A percentile compares a stretch with the other conserved stretches of the same genome.
Conservation (phyloP, 140 eudicot species). For the Stevia rebaudiana region DNA sequence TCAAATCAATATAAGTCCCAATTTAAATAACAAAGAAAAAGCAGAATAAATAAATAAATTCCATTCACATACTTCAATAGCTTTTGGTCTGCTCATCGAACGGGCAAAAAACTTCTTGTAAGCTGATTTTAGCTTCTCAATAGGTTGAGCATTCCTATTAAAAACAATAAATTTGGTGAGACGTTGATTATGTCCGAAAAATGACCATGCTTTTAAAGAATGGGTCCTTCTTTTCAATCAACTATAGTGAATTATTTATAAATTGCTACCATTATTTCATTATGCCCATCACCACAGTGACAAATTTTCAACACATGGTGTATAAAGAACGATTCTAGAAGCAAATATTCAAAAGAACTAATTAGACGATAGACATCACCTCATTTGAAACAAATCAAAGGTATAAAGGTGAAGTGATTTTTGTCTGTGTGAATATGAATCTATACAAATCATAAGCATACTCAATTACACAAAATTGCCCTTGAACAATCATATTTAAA, state of each 20-base stretch:
- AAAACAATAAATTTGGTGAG: slow-evolving; percentile 1
- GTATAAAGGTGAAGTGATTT: too few relatives aligned
- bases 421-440: not conserved
- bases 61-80: slow-evolving; percentile 41
- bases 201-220: not conserved
- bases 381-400: too few relatives aligned
- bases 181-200: not conserved
- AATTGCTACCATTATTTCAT: not conserved
- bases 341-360: too few relatives aligned
- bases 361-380: too few relatives aligned
- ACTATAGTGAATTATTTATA: not conserved
- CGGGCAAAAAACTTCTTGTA: slow-evolving; percentile 64
- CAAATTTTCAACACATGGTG: too few relatives aligned
- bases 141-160: slow-evolving; percentile 79
- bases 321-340: too few relatives aligned
- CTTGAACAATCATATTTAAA: too few relatives aligned
- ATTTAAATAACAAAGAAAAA: not conserved
- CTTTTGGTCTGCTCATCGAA: slow-evolving; percentile 57
- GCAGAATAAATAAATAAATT: not conserved
- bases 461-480: not conserved
- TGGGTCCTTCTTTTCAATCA: not conserved
- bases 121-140: slow-evolving; percentile 67
- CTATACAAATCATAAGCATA: not conserved
- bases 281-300: too few relatives aligned
- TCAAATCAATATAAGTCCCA: not conserved